Evolutionary conservation across 75 land plant genomes (phyloP).

Genomic region (Selaginella tamariscina): DNA sequence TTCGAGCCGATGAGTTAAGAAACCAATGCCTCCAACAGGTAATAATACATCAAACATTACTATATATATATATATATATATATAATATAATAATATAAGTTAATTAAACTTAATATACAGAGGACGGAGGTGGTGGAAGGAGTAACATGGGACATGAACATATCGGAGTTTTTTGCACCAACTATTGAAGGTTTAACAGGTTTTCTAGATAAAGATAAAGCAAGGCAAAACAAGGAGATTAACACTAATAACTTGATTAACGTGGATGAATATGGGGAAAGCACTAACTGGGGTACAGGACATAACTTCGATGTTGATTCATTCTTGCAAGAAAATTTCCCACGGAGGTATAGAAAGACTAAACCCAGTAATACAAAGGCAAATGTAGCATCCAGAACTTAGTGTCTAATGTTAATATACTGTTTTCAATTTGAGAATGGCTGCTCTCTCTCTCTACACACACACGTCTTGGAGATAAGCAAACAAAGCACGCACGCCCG

Average conservation of each 20-base stretch:
- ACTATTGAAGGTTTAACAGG: conserved; percentile 60
- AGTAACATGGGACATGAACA: conserved; percentile 74
- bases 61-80: background rate
- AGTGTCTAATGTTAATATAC: too few relatives aligned
- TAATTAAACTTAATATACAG: conserved; percentile 30
- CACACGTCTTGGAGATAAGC: too few relatives aligned
- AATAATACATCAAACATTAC: background rate
- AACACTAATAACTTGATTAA: background rate
- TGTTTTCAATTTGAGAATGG: too few relatives aligned
- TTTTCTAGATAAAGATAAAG: conserved; percentile 24
- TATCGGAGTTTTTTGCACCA: conserved; percentile 67
- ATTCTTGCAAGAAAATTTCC: conserved; percentile 26
- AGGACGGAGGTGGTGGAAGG: conserved; percentile 93
- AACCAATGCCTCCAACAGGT: conserved; percentile 86
- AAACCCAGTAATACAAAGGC: too few relatives aligned
- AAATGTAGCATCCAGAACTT: too few relatives aligned
- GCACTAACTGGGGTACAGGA: too few relatives aligned
- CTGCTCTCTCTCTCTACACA: too few relatives aligned
- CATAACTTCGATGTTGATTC: conserved; percentile 29
- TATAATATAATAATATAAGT: background rate
- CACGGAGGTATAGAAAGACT: conserved; percentile 22
- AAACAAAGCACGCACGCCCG: too few relatives aligned
- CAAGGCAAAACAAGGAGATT: background rate
- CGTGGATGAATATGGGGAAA: conserved; percentile 21
- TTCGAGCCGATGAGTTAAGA: conserved; percentile 90